Percentiles rank a stretch among this genome's conserved stretches.
phyloP scores from a whole-genome alignment of 2,329 filamentous ascomycete species.

The Ophiosphaerella korrae region DNA sequence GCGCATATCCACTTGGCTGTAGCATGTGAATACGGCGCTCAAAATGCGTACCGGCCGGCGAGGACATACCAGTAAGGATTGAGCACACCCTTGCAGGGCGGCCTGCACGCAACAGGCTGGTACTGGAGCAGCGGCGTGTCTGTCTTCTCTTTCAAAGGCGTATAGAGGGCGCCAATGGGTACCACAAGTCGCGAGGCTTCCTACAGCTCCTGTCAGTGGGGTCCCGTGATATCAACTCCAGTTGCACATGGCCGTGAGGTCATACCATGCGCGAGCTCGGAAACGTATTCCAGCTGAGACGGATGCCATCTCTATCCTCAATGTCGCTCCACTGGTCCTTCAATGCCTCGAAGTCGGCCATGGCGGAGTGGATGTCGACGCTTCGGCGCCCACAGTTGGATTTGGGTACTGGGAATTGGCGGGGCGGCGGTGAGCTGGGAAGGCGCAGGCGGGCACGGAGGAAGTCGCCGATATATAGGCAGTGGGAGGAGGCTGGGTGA shows the following conservation, averaged over 20 bases:
- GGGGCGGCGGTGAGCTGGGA: constrained; percentile 21
- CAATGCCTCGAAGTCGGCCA: constrained; percentile 85
- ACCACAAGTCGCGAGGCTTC: constrained; percentile 94
- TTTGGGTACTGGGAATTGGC: constrained; percentile 15
- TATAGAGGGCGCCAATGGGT: constrained; percentile 94
- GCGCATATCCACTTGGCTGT: constrained; percentile 80
- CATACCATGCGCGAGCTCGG: constrained; percentile 91
- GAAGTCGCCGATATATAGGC: constrained; percentile 2
- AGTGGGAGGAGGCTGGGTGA: constrained; percentile 9
- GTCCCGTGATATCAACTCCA: constrained; percentile 14
- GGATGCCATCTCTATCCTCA: constrained; percentile 93
- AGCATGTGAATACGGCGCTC: constrained; percentile 17
- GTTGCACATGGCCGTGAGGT: neutral
- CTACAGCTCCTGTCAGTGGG: constrained; percentile 54
- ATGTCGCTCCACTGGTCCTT: constrained; percentile 97
- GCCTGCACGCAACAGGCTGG: constrained; percentile 95
- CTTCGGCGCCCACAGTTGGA: constrained; percentile 38
- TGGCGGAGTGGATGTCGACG: constrained; percentile 49
- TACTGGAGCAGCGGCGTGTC: constrained; percentile 90
- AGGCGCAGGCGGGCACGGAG: constrained; percentile 9
- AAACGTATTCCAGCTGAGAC: constrained; percentile 98
- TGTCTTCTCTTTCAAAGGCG: constrained; percentile 91
- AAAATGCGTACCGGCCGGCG: neutral
- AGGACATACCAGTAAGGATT: constrained; percentile 88
- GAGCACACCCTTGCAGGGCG: constrained; percentile 91